phyloP scores from a whole-genome alignment of 2,329 filamentous ascomycete species.

The Fusarium solani-melongenae region DNA sequence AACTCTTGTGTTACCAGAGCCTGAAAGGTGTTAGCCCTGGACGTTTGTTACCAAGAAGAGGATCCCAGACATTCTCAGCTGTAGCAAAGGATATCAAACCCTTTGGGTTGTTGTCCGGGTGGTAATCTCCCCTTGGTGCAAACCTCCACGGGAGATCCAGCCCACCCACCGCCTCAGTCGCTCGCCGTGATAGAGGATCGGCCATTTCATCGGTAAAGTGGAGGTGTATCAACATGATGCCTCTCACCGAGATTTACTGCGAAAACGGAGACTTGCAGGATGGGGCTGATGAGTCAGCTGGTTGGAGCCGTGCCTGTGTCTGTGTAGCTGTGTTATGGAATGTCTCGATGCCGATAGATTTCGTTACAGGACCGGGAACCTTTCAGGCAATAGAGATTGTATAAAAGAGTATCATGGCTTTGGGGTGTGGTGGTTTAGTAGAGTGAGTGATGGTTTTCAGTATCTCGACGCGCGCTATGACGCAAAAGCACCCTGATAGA shows the following conservation, averaged over 20 bases:
- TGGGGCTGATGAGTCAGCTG: constrained; percentile 33
- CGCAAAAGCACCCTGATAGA: not conserved
- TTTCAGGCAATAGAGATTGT: not conserved
- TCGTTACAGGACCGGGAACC: not conserved
- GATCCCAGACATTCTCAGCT: constrained; percentile 57
- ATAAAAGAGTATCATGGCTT: not conserved
- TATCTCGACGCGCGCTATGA: not conserved
- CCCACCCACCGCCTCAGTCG: constrained; percentile 36
- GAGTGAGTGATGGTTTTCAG: not conserved
- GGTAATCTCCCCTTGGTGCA: constrained; percentile 49
- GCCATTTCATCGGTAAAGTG: constrained; percentile 15
- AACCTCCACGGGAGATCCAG: constrained; percentile 49
- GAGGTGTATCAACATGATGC: constrained; percentile 24
- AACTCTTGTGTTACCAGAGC: constrained; percentile 54
- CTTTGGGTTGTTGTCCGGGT: constrained; percentile 50
- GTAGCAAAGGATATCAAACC: constrained; percentile 61
- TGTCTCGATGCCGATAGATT: not conserved
- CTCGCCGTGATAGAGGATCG: constrained; percentile 37
- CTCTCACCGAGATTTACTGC: not conserved
- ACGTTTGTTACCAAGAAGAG: not conserved
- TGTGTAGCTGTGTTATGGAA: not conserved
- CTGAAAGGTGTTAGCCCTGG: constrained; percentile 26
- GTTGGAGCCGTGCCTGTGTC: not conserved
- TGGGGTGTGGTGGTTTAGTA: not conserved
- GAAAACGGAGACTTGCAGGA: constrained; percentile 1